These are phyloP conservation scores for Bruguiera sexangula DNA, from an alignment of 345 rosid species.

Conservation along the genomic window DNA sequence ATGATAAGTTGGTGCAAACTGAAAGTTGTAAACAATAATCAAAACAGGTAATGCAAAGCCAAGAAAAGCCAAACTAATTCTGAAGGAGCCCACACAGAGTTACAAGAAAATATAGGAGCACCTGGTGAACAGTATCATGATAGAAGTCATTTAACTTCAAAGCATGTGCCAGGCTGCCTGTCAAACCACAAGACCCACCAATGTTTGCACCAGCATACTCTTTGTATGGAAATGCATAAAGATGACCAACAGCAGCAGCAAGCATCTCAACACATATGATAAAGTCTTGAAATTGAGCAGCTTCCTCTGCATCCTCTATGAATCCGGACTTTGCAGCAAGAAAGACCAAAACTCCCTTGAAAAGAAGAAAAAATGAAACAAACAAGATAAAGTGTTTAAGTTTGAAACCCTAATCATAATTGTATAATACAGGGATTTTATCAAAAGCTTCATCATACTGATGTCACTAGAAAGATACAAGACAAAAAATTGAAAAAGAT, in stretches of 20 bases:
- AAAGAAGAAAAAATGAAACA: background rate
- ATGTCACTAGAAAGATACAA: too few relatives aligned
- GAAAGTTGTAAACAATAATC: slow-evolving; percentile 1
- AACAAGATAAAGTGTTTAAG: too few relatives aligned
- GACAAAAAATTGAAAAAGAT: too few relatives aligned
- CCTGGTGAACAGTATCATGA: slow-evolving; percentile 99
- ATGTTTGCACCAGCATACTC: slow-evolving; percentile 97
- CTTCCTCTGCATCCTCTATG: slow-evolving; percentile 74
- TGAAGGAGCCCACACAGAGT: background rate
- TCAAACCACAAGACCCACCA: slow-evolving; percentile 63
- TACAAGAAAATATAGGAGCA: slow-evolving; percentile 16
- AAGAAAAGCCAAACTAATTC: background rate
- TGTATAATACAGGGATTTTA: too few relatives aligned
- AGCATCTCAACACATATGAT: slow-evolving; percentile 96
- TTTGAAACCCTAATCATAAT: too few relatives aligned
- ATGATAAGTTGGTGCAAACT: slow-evolving; percentile 98
- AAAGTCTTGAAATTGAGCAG: slow-evolving; percentile 88
- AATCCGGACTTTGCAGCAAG: slow-evolving; percentile 90
- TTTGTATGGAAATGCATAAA: slow-evolving; percentile 94
- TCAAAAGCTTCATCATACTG: too few relatives aligned
- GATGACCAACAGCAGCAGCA: slow-evolving; percentile 90
- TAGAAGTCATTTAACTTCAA: slow-evolving; percentile 87
- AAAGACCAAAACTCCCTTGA: slow-evolving; percentile 89
- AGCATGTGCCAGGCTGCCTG: slow-evolving; percentile 87
- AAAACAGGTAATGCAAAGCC: background rate